Conservation (phyloP, 129 eudicot genomes). For the Smallanthus sonchifolius region DNA sequence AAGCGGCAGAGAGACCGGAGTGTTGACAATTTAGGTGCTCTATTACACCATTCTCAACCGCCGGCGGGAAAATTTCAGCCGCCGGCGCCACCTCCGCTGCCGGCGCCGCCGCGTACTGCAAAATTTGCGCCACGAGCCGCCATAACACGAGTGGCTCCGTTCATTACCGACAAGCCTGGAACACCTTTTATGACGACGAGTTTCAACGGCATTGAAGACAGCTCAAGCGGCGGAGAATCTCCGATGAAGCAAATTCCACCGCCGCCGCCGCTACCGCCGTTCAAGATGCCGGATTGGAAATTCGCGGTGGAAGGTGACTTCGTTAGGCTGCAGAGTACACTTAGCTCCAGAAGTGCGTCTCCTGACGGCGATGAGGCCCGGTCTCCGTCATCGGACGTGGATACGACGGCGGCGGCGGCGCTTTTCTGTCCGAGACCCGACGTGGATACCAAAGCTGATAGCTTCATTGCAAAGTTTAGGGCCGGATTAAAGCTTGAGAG, state of each 20-base stretch:
- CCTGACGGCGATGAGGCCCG: slow-evolving; percentile 58
- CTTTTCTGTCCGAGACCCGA: slow-evolving; percentile 63
- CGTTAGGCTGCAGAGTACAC: slow-evolving; percentile 54
- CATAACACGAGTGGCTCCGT: slow-evolving; percentile 24
- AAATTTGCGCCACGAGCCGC: slow-evolving; percentile 20
- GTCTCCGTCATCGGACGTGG: slow-evolving; percentile 27
- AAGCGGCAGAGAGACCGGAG: slow-evolving; percentile 57
- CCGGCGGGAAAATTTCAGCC: slow-evolving; percentile 27
- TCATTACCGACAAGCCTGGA: slow-evolving; percentile 19
- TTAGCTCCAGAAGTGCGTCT: slow-evolving; percentile 59
- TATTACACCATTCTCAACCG: slow-evolving; percentile 36
- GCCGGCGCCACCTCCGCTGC: slow-evolving; percentile 41
- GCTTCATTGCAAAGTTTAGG: slow-evolving; percentile 63
- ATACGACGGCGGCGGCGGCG: slow-evolving; percentile 24
- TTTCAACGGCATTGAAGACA: slow-evolving; percentile 40
- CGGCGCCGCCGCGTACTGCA: slow-evolving; percentile 25
- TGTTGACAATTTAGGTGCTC: slow-evolving; percentile 51
- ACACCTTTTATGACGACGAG: slow-evolving; percentile 19
- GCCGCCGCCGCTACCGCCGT: slow-evolving; percentile 82
- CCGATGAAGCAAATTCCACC: slow-evolving; percentile 58
- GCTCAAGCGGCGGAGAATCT: slow-evolving; percentile 59
- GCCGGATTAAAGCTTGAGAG: slow-evolving; percentile 76
- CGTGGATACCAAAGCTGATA: slow-evolving; percentile 80
- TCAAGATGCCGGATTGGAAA: slow-evolving; percentile 60
- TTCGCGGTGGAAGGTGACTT: slow-evolving; percentile 72